A percentile compares a stretch with the other conserved stretches of the same genome.
phyloP scores from a whole-genome alignment of 805 yeast species.

The Lipomyces starkeyi region DNA sequence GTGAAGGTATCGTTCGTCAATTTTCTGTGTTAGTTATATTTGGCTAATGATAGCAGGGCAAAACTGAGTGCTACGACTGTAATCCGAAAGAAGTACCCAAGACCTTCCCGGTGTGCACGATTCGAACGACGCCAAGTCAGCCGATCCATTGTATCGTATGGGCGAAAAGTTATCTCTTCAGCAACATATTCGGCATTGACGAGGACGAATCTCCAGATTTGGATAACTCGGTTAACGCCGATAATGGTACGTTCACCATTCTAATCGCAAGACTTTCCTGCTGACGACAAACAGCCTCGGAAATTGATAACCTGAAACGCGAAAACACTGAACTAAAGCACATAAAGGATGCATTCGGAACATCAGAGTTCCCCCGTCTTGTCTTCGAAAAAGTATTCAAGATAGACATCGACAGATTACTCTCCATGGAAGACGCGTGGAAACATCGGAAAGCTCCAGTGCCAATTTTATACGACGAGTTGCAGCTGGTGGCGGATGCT shows the following conservation, averaged over 20 bases:
- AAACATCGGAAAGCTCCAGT: slow-evolving; percentile 69
- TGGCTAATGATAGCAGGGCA: slow-evolving; percentile 54
- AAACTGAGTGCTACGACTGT: slow-evolving; percentile 94
- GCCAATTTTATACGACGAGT: slow-evolving; percentile 55
- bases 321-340: slow-evolving; percentile 49
- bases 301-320: slow-evolving; percentile 44
- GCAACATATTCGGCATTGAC: slow-evolving; percentile 66
- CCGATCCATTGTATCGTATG: slow-evolving; percentile 97
- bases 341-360: slow-evolving; percentile 44
- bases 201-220: slow-evolving; percentile 62
- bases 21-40: not conserved
- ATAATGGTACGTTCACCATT: slow-evolving; percentile 61
- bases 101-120: slow-evolving; percentile 94
- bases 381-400: slow-evolving; percentile 59
- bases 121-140: slow-evolving; percentile 93
- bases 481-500: slow-evolving; percentile 18
- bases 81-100: slow-evolving; percentile 85
- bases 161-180: slow-evolving; percentile 91
- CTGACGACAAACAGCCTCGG: slow-evolving; percentile 41
- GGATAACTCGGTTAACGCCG: slow-evolving; percentile 66
- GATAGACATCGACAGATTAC: slow-evolving; percentile 77
- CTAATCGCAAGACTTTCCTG: not conserved
- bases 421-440: slow-evolving; percentile 78
- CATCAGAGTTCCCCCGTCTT: slow-evolving; percentile 45
- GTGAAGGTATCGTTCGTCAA: slow-evolving; percentile 43